Conservation (phyloP, 2,329 filamentous ascomycete genomes). For the Verticillium zaregamsianum region DNA sequence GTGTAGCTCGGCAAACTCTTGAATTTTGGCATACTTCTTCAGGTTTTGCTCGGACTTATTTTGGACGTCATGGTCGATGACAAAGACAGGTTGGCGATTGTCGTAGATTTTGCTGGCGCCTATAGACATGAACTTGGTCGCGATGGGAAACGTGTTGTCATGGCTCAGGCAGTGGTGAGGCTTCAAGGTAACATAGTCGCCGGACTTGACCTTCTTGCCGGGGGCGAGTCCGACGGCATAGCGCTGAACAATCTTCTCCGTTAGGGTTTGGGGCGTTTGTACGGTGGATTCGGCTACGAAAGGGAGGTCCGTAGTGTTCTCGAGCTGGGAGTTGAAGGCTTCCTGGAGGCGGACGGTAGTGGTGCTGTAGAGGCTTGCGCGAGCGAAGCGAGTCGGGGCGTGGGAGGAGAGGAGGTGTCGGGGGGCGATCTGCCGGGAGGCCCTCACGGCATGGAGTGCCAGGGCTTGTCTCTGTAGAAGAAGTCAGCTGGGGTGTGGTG, state of each 20-base stretch:
- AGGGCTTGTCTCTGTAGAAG: constrained; percentile 21
- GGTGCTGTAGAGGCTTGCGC: constrained; percentile 1
- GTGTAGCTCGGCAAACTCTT: constrained; percentile 75
- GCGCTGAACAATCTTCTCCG: constrained; percentile 86
- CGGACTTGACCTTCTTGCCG: constrained; percentile 70
- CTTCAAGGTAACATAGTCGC: constrained; percentile 80
- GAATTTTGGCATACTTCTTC: constrained; percentile 77
- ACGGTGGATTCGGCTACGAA: neutral
- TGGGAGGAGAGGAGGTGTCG: constrained; percentile 5
- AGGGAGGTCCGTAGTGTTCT: constrained; percentile 34
- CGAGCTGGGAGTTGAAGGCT: constrained; percentile 61
- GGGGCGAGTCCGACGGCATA: constrained; percentile 72
- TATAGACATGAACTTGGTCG: constrained; percentile 72
- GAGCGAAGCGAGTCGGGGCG: constrained; percentile 1
- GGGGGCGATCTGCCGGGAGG: constrained; percentile 46
- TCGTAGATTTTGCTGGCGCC: constrained; percentile 70
- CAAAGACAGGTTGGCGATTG: constrained; percentile 69
- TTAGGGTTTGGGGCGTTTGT: constrained; percentile 68
- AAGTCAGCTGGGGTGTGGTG: neutral
- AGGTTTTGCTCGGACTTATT: constrained; percentile 75
- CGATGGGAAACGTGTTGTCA: constrained; percentile 76
- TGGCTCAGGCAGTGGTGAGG: constrained; percentile 81
- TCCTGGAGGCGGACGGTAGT: constrained; percentile 31
- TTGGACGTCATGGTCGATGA: constrained; percentile 84
- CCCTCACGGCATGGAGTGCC: constrained; percentile 19